Evolutionary conservation across 2,329 filamentous ascomycete genomes (phyloP).

Genomic region (Berkeleyomyces basicola): DNA sequence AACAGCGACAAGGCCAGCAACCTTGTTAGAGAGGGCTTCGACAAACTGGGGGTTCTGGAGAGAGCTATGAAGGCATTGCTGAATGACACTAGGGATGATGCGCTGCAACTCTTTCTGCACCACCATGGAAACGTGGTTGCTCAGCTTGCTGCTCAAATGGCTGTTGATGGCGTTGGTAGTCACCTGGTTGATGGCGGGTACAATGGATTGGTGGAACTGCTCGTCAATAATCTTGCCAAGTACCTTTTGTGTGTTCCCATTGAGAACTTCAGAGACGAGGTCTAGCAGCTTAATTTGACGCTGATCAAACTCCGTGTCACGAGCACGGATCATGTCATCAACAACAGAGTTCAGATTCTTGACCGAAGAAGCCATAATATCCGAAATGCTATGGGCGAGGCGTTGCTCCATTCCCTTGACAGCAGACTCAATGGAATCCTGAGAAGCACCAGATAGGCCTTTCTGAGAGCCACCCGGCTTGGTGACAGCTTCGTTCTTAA

Average conservation of each 20-base stretch:
- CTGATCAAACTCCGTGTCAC: constrained; percentile 35
- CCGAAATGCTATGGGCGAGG: constrained; percentile 32
- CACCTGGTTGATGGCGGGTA: constrained; percentile 56
- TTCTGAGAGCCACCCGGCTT: constrained; percentile 12
- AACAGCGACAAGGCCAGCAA: constrained; percentile 31
- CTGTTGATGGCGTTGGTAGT: constrained; percentile 53
- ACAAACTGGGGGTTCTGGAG: constrained; percentile 54
- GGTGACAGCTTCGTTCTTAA: not conserved
- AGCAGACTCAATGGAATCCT: constrained; percentile 37
- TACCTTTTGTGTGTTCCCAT: constrained; percentile 50
- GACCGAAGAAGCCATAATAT: constrained; percentile 38
- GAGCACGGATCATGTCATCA: constrained; percentile 43
- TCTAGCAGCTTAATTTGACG: constrained; percentile 39
- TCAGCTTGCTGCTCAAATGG: constrained; percentile 52
- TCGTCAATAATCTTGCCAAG: constrained; percentile 59
- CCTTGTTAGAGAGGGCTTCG: constrained; percentile 36
- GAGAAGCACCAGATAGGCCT: constrained; percentile 20
- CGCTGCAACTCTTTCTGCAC: constrained; percentile 60
- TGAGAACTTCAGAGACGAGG: constrained; percentile 42
- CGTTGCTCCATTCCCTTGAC: constrained; percentile 35
- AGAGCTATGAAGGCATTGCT: constrained; percentile 48
- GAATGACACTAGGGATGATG: constrained; percentile 49
- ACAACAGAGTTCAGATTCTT: constrained; percentile 45
- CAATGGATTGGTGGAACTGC: constrained; percentile 57
- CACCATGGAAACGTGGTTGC: constrained; percentile 45